These are phyloP conservation scores for Drosera capensis DNA, from an alignment of 148 eudicot species.

Conservation along the genomic window DNA sequence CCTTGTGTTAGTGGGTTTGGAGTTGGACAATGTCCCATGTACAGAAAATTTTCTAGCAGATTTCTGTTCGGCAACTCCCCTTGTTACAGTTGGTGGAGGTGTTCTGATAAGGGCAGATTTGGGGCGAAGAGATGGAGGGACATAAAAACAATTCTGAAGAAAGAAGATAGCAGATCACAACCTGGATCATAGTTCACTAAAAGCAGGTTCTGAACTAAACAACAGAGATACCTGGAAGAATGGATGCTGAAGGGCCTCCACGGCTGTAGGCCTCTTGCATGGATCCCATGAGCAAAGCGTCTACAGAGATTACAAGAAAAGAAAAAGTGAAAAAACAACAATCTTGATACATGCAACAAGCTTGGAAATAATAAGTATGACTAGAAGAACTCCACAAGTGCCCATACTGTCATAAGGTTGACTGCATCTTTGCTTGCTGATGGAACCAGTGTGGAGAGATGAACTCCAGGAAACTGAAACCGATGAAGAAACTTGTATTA, in stretches of 20 bases:
- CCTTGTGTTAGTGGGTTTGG: constrained; percentile 28
- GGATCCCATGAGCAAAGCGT: constrained; percentile 91
- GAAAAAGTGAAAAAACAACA: not conserved
- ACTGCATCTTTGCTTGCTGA: constrained; percentile 66
- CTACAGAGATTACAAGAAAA: constrained; percentile 11
- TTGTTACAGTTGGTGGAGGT: constrained; percentile 34
- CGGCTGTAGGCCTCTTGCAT: constrained; percentile 74
- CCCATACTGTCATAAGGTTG: constrained; percentile 43
- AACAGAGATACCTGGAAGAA: constrained; percentile 60
- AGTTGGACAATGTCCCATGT: constrained; percentile 23
- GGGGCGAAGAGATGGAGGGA: constrained; percentile 46
- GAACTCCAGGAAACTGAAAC: constrained; percentile 49
- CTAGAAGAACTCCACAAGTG: not conserved
- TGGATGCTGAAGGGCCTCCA: constrained; percentile 79
- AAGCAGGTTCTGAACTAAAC: not conserved
- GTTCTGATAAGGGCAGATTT: constrained; percentile 30
- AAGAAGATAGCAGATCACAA: not conserved
- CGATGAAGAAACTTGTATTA: not conserved
- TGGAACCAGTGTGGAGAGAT: constrained; percentile 58
- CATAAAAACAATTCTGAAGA: constrained; percentile 56
- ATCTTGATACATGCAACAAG: not conserved
- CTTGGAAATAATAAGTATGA: not conserved
- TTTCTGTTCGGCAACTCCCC: constrained; percentile 41
- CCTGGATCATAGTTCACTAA: not conserved
- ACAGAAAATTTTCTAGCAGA: constrained; percentile 21